Percentiles rank a stretch among this genome's conserved stretches.
Evolutionary conservation across 306 rosid species (phyloP).

Genomic region (Quercus suber): DNA sequence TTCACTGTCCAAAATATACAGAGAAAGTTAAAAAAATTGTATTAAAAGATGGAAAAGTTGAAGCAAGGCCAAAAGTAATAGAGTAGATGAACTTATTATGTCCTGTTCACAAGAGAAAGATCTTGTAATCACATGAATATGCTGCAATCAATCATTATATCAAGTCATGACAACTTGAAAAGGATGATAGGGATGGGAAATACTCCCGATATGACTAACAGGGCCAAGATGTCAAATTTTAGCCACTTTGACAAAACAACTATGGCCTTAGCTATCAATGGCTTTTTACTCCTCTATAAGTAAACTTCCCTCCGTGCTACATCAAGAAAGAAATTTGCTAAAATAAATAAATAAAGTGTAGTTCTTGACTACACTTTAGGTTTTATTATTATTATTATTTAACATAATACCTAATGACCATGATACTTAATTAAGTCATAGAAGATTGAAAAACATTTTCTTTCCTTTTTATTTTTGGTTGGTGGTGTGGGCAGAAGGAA

Average conservation of each 20-base stretch:
- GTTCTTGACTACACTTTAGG: neutral
- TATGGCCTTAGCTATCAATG: neutral
- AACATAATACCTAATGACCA: neutral
- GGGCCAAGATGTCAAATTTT: neutral
- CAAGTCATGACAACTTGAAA: neutral
- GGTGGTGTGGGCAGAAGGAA: neutral
- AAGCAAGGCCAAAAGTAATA: neutral
- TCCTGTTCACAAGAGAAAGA: neutral
- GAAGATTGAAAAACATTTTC: neutral
- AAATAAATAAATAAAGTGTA: no score
- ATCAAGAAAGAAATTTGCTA: no score
- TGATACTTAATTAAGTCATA: neutral
- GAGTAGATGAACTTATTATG: neutral
- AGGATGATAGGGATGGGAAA: neutral
- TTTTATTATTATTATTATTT: neutral
- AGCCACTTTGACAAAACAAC: neutral
- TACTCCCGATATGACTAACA: neutral
- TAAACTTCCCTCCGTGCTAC: no score
- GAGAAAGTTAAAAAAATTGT: slow-evolving; percentile 7
- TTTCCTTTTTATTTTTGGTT: neutral
- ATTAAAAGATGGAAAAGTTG: slow-evolving; percentile 16
- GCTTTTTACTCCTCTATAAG: no score
- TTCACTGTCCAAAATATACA: slow-evolving; percentile 56
- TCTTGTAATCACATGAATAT: neutral
- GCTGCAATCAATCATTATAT: neutral